Base-by-base conservation (phyloP, 768 basidiomycete genomes). In the Boletus subcaerulescens region DNA sequence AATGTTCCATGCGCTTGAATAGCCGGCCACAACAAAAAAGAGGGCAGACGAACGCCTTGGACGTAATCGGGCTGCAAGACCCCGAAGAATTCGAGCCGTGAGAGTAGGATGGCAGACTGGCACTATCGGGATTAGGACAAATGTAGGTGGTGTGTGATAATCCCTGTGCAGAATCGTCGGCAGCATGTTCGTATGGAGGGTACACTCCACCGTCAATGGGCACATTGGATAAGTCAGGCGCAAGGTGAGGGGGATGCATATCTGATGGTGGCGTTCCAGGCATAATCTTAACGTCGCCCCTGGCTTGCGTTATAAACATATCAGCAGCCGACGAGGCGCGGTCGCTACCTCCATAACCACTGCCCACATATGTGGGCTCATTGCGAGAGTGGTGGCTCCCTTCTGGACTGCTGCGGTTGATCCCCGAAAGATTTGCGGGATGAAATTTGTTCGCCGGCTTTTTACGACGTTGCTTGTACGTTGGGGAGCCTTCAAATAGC, bases 1-100 rank as follows among this genome's bases (percentile, higher is more conserved):
- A 80, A 66, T 96, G 93, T 66, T 96, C 93, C 81, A 89, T 86
- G 12, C 93, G 84, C 78, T 93, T 94, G 82, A 95, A 96, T 60
- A 88, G 74, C 58, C 89, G 77, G 4, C 89, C 84, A 65, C 93
- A 97, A 14, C 89, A 89, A 69, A 82, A 86, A 2, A 93, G 78
- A 18, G 91, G 91, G 71, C 93, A 96, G 46, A 86, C 80, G 65
- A 85, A 94, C 4, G 84, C 84, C 65, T 86, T 86, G 32, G 78
- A 77, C 61, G 77, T 80, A 33, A 76, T 70, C 38, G 73, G 47
- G 18, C 48, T 57, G 13, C 52, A 4, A 63, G 55, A 10, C 62
- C 63, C 58, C 11, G 66, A 57, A n/a, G 67, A 57, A 22, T 61
- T 58, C 11, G 52, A 12, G 29, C 53, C 65, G 40, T 57, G 63